Base-by-base conservation (phyloP, 1,284 basidiomycete genomes). In the Ustilago crameri region DNA sequence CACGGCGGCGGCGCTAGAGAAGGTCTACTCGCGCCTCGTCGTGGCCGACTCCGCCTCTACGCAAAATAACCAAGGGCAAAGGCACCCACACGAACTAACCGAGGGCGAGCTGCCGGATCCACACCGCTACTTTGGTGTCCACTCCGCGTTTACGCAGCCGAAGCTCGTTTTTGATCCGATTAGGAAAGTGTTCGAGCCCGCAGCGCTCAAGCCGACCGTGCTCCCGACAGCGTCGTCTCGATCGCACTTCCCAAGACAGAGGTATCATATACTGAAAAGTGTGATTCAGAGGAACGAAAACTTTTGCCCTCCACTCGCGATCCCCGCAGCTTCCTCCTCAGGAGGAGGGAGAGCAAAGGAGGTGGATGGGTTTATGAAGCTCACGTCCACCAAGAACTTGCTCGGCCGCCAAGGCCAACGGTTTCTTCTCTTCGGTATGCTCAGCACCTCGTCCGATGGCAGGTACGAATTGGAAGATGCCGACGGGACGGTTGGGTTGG, bases 311-410 rank as follows among this genome's bases (percentile, higher is more conserved):
- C 78, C 80, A 23, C 73, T 83, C 2, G 74, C 78, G 8, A 52
- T 71, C 32, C 58, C 51, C 9, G 42, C 51, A 14, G 47, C 52
- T 22, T 22, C 41, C 9, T 41, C 61, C n/a, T 48, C 61, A n/a
- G 30, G 30, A 30, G 38, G 49, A 37, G 46, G 35, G 23, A 50
- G 49, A 37, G 46, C 35, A 20, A 50, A 38, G 15, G 53, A 61
- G n/a, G 52, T 68, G 1, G 67, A 68, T 17, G 51, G 60, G 12
- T 79, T 74, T 41, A 76, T 82, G 76, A 81, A 79, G 93, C 86
- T 99, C 22, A 94, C 91, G 72, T 95, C 95, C 2, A 98, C 93
- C 5, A 96, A 97, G 83, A 95, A 99, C 81, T 87, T 99, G 9
- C 87, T 98, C 1, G 96, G 96, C 8, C 88, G 96, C 53, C 89